Conservation (phyloP, 2,329 filamentous ascomycete species). For the Fusarium goolgardi region DNA sequence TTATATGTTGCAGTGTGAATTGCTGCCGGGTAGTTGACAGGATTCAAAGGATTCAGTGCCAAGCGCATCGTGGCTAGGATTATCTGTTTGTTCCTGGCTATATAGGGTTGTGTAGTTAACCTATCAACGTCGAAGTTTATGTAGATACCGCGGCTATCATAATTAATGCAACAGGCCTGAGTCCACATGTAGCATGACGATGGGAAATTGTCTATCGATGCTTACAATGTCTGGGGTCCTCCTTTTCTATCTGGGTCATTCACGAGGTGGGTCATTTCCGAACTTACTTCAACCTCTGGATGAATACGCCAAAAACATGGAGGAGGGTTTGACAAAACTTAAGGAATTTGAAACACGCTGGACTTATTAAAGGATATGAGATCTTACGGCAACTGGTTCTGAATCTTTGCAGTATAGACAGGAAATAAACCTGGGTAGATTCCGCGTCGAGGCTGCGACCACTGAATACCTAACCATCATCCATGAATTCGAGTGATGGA, state of each 20-base stretch:
- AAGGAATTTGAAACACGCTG: background rate
- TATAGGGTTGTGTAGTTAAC: background rate
- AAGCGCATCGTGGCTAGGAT: background rate
- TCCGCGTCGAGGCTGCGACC: accelerated
- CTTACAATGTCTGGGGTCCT: background rate
- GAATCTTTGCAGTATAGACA: accelerated
- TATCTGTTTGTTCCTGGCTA: background rate
- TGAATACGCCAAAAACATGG: background rate
- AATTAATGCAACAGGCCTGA: background rate
- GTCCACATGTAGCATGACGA: background rate
- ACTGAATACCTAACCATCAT: too few relatives aligned
- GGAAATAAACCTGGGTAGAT: accelerated
- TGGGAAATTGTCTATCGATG: background rate
- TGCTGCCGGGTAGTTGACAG: accelerated
- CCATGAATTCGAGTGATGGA: too few relatives aligned
- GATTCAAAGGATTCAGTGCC: background rate
- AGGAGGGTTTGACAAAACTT: too few relatives aligned
- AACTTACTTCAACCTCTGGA: background rate
- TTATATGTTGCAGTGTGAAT: background rate
- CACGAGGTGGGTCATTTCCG: background rate
- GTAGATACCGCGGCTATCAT: background rate
- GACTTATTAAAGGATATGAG: accelerated
- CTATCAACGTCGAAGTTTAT: background rate
- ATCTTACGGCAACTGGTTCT: background rate
- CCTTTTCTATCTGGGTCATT: background rate